Base-by-base conservation (phyloP, 345 rosid genomes). In the Euphorbia peplus region DNA sequence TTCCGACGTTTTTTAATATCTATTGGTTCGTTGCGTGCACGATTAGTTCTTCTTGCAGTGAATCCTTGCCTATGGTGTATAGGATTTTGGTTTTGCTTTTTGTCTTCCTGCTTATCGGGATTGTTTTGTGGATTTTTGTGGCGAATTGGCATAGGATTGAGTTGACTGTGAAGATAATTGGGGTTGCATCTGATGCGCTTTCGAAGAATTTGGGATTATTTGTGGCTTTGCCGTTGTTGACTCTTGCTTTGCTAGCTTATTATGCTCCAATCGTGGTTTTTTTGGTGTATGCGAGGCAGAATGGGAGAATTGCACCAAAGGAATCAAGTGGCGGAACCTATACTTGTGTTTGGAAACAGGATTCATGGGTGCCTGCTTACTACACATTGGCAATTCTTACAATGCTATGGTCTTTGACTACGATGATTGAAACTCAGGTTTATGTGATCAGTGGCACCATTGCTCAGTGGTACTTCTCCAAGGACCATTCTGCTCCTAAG, bases 11-110 rank as follows among this genome's bases (percentile, higher is more conserved):
- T 68, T 82, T 93, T 61, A 83, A 93, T 70, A 72, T 93, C 50
- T 93, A 91, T 53, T 93, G 97, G 98, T 93, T 93, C 44, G 93
- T 88, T 44, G 93, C 95, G 16, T 93, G 98, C 76, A 87, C 90
- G 44, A 60, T 89, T 58, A 81, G 82, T 64, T 80, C 95, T 30
- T 81, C 90, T 72, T 93, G 97, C 55, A 80, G 87, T 32, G 81
- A 80, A 16, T 76, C 87, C 4, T 80, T 91, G 59, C 93, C 98
- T 55, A 66, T 91, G 72, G 85, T 50, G 18, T 89, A 91, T 73
- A 76, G 98, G 71, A 84, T 91, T 60, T 60, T 91, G 68, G 82
- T 89, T 30, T 71, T 91, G 46, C 89, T 84, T 66, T 85, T 93
- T 35, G 78, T 91, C 73, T 78, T 93, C 74, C 71, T 91, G 66